Base-by-base conservation (phyloP, 2,329 filamentous ascomycete species). In the Nothophaeocryptopus gaeumannii region DNA sequence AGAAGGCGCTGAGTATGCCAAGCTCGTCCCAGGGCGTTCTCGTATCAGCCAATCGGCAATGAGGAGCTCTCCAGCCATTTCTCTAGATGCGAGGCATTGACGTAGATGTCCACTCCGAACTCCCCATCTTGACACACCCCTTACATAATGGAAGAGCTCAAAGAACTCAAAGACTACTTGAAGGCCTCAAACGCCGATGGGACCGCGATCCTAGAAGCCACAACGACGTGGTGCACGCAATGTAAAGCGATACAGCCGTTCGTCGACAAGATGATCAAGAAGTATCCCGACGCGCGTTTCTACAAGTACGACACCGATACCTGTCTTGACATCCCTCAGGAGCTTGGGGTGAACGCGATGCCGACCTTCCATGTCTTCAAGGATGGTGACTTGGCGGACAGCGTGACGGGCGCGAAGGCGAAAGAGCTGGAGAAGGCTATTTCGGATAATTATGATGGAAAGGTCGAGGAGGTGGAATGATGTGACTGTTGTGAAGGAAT, bases 291-390 rank as follows among this genome's bases (percentile, higher is more conserved):
- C 10, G 61, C 58, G 2, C 48, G 56, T 10, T 67, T 63, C 53
- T 66, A 65, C 48, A 48, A 50, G 14, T 67, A 66, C 54, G 58
- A 66, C 39, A 61, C 60, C 35, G 65, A 67, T 16, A 58, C 44
- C n/a, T 62, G 59, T 41, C 30, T 54, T 32, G 64, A 65, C 30
- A 66, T 67, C 39, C 53, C 60, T 8, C 65, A 67, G 39, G 65
- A 67, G 44, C 54, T 67, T 13, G 61, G 60, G 14, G 64, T 58
- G 9, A 61, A 55, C 29, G 51, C 58, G 30, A 64, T 67, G 65
- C 65, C 65, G 16, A 63, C 63, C 8, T 67, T 67, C 50, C 53
- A 63, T 45, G 51, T 66, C n/a, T 67, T 67, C 57, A 62, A 63
- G 39, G 61, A 67, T 46, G 65, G 65, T 5, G 64, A 66, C 40